Conservation (phyloP, 441 rosid genomes). For the Sinapis alba region DNA sequence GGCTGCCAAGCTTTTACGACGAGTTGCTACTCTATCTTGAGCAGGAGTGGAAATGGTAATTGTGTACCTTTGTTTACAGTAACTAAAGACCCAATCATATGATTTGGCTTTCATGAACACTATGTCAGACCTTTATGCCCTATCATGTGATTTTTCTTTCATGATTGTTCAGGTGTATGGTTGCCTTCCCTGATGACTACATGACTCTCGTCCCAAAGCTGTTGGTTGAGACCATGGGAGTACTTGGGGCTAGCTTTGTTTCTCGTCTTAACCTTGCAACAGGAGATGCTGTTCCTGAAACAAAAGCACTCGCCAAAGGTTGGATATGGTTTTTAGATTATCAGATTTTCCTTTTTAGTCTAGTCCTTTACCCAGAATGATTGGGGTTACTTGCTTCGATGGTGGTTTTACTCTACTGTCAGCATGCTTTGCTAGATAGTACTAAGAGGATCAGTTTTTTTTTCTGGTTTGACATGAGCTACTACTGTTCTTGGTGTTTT, state of each 20-base stretch:
- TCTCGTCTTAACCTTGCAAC: conserved; percentile 85
- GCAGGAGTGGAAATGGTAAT: conserved; percentile 99
- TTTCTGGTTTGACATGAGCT: conserved; percentile 16
- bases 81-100: neutral
- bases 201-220: conserved; percentile 81
- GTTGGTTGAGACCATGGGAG: conserved; percentile 83
- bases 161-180: conserved; percentile 71
- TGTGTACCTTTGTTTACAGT: conserved; percentile 9
- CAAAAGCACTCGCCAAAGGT: conserved; percentile 94
- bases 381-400: conserved; percentile 1
- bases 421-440: conserved; percentile 8
- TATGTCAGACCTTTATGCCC: conserved; percentile 10
- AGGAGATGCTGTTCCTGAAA: conserved; percentile 94
- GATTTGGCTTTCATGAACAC: conserved; percentile 16
- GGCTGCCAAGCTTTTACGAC: conserved; percentile 96
- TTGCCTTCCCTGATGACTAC: conserved; percentile 96
- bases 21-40: conserved; percentile 94
- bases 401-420: conserved; percentile 10
- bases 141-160: conserved; percentile 21
- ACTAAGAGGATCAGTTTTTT: conserved; percentile 13
- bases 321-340: conserved; percentile 11
- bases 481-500: neutral
- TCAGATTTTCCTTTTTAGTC: conserved; percentile 17
- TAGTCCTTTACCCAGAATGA: conserved; percentile 8
- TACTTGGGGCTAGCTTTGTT: conserved; percentile 72